phyloP scores from a whole-genome alignment of 768 basidiomycete genomes.

The Imleria badia region DNA sequence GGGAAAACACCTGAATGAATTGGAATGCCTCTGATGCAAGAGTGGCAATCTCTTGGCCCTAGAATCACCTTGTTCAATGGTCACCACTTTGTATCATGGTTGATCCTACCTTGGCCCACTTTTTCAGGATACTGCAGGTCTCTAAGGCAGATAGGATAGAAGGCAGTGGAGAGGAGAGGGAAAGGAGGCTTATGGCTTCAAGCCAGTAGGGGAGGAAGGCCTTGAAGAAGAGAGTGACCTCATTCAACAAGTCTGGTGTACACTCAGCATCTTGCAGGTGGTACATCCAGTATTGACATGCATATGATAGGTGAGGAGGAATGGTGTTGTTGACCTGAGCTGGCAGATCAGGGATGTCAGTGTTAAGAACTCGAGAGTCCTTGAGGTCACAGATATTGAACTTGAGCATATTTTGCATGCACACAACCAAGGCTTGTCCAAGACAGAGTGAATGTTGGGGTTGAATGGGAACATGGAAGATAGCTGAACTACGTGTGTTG shows the following conservation, averaged over 20 bases:
- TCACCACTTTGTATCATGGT: neutral
- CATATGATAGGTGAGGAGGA: neutral
- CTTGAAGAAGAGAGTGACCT: neutral
- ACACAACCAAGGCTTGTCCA: neutral
- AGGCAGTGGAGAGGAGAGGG: neutral
- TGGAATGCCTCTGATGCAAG: slow-evolving; percentile 4
- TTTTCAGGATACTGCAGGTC: neutral
- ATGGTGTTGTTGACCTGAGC: neutral
- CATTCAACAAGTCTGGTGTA: neutral
- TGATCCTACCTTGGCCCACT: slow-evolving; percentile 1
- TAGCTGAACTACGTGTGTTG: neutral
- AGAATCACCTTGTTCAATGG: neutral
- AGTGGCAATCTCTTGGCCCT: neutral
- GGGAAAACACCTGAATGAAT: slow-evolving; percentile 4
- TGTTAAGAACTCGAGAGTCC: neutral
- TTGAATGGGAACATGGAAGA: neutral
- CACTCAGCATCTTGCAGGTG: neutral
- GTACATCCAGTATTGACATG: neutral
- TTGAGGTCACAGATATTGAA: neutral
- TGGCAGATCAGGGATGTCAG: neutral
- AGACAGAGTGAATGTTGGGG: neutral
- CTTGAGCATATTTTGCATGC: neutral
- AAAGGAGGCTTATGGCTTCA: slow-evolving; percentile 28
- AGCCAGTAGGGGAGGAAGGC: neutral
- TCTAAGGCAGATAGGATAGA: neutral